Evolutionary conservation across 495 filamentous ascomycete species (phyloP).

Genomic region (Penicillium herquei): DNA sequence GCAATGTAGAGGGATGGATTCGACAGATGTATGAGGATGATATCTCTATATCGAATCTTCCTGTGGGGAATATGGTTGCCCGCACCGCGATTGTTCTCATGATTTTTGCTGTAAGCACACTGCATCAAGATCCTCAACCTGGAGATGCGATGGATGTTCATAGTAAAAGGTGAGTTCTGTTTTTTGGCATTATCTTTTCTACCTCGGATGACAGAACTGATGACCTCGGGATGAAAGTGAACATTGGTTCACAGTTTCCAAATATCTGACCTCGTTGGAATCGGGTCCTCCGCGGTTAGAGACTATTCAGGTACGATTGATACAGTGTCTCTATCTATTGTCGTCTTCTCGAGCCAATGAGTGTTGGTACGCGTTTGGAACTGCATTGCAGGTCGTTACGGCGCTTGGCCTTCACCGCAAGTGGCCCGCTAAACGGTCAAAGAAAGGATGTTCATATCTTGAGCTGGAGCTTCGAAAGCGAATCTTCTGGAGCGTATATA

Average conservation of each 20-base stretch:
- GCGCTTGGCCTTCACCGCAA: constrained; percentile 45
- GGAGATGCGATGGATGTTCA: constrained; percentile 18
- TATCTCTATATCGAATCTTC: constrained; percentile 35
- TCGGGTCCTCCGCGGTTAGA: constrained; percentile 44
- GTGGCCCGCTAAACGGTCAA: constrained; percentile 29
- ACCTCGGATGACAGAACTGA: no score
- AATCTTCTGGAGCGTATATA: constrained; percentile 57
- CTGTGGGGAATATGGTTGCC: constrained; percentile 37
- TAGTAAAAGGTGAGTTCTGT: constrained; percentile 28
- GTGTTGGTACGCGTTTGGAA: constrained; percentile 50
- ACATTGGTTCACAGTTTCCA: constrained; percentile 43
- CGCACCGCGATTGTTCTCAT: constrained; percentile 44
- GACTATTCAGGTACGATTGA: constrained; percentile 43
- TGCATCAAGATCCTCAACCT: constrained; percentile 33
- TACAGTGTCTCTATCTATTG: constrained; percentile 45
- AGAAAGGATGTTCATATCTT: constrained; percentile 32
- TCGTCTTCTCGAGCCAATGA: constrained; percentile 50
- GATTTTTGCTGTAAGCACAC: constrained; percentile 43
- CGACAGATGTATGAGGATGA: constrained; percentile 37
- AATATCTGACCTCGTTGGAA: constrained; percentile 41
- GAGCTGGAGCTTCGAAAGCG: constrained; percentile 49
- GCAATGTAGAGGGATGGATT: constrained; percentile 41
- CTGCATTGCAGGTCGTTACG: constrained; percentile 44
- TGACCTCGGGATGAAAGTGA: constrained; percentile 23
- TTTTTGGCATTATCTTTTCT: no score